Conservation (phyloP, 2,329 filamentous ascomycete genomes). For the Dissoconium aciculare region DNA sequence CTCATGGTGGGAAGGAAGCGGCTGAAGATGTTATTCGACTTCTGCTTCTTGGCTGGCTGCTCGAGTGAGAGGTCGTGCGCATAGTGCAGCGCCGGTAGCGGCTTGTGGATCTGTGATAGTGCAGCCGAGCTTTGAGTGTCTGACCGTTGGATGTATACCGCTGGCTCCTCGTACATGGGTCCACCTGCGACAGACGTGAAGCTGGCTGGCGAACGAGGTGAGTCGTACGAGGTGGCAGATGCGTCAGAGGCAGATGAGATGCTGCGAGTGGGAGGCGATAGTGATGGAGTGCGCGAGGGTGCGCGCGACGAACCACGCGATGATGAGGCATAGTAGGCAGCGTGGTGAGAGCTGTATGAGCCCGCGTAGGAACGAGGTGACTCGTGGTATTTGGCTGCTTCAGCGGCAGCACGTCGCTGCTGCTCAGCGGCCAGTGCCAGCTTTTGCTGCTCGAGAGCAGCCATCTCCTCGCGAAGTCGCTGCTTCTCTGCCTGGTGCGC, state of each 20-base stretch:
- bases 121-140: constrained; percentile 24
- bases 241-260: constrained; percentile 23
- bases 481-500: constrained; percentile 40
- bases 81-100: constrained; percentile 2
- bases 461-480: constrained; percentile 27
- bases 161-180: constrained; percentile 16
- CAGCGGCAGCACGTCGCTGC: constrained; percentile 16
- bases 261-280: constrained; percentile 33
- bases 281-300: constrained; percentile 34
- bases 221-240: constrained; percentile 21
- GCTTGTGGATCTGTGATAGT: constrained; percentile 16
- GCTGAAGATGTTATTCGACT: constrained; percentile 24
- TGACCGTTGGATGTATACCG: constrained; percentile 26
- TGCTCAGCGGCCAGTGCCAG: constrained; percentile 25
- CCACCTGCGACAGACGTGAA: constrained; percentile 21
- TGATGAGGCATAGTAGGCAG: constrained; percentile 17
- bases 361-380: constrained; percentile 21
- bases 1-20: constrained; percentile 23
- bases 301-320: constrained; percentile 20
- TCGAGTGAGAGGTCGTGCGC: neutral
- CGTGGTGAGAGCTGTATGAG: neutral
- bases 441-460: constrained; percentile 20
- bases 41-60: constrained; percentile 21
- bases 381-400: constrained; percentile 22
- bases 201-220: constrained; percentile 22